Evolutionary conservation across 768 basidiomycete genomes (phyloP), one percentile per base, ranked within the genome.

Genomic region (Filobasidium wieringae): DNA sequence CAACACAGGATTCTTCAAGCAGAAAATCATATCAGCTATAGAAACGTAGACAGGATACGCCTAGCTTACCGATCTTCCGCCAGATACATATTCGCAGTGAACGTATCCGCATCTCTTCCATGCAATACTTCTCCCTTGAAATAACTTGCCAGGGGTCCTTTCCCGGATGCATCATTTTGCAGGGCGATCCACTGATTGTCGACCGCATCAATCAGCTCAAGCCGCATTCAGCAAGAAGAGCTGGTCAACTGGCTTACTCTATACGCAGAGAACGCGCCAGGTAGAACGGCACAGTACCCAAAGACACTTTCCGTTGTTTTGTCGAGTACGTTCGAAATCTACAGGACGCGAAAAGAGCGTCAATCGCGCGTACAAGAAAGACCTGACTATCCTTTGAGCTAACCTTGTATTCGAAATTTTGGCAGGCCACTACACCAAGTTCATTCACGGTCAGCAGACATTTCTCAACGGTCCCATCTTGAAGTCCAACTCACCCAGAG

Each of bases 351-450:
- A 15, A 40, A n/a, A 37, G 36, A 57, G 7, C 53, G n/a, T 39
- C 22, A 24, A 55, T 31, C 22, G 43, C 22, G 17, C 29, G 12
- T 6, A 26, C 50, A 74, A n/a, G n/a, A n/a, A n/a, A n/a, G 17
- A 22, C 43, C 9, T 22, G 17, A 27, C 17, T 17, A 9, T n/a
- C 43, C 24, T 12, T 51, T 24, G 4, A 17, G 24, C 43, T 47
- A 6, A 47, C 43, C 43, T 92, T 93, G 76, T 93, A 96, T 73
- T 93, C 91, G 67, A 95, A 96, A 70, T 95, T 92, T 70, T 95
- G 91, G 0, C 90, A 87, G 0, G 92, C 90, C 4, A 92, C 71
- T 71, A 49, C 24, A 47, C 26, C 30, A 22, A 22, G 24, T 24
- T 19, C 9, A 24, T 17, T 7, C 9, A 43, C 6, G 41, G 17